Conservation (phyloP, 257 asterid species). For the Osmanthus fragrans region DNA sequence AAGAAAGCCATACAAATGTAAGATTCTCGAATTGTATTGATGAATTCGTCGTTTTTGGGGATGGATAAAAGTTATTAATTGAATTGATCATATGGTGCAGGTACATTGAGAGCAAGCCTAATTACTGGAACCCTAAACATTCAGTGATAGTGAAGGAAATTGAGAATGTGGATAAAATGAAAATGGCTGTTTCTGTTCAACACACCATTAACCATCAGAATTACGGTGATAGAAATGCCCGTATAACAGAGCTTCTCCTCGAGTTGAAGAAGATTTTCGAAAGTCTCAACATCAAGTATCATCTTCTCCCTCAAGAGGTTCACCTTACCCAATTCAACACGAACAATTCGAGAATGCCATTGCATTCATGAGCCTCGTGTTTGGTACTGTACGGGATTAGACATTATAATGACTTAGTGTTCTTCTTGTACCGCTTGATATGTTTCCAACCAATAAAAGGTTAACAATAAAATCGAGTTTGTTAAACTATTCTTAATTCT, state of each 20-base stretch:
- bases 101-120: conserved; percentile 67
- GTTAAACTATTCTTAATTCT: too few species aligned
- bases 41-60: background rate
- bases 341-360: conserved; percentile 10
- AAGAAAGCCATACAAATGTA: conserved; percentile 47
- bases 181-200: conserved; percentile 50
- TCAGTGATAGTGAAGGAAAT: conserved; percentile 55
- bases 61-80: background rate
- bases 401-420: background rate
- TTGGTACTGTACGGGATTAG: background rate
- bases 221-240: conserved; percentile 44
- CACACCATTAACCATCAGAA: conserved; percentile 68
- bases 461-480: too few species aligned
- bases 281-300: conserved; percentile 43
- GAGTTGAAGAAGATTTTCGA: conserved; percentile 64
- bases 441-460: too few species aligned
- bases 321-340: conserved; percentile 41
- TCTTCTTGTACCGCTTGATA: too few species aligned
- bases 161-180: conserved; percentile 46
- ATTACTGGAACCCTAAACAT: conserved; percentile 64
- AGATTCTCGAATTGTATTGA: too few species aligned
- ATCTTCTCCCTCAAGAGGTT: conserved; percentile 61
- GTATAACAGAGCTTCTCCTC: conserved; percentile 49
- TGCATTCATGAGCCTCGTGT: background rate
- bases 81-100: conserved; percentile 23